These are phyloP conservation scores for Penicillium nucicola DNA, from an alignment of 495 filamentous ascomycete species.

Conservation along the genomic window DNA sequence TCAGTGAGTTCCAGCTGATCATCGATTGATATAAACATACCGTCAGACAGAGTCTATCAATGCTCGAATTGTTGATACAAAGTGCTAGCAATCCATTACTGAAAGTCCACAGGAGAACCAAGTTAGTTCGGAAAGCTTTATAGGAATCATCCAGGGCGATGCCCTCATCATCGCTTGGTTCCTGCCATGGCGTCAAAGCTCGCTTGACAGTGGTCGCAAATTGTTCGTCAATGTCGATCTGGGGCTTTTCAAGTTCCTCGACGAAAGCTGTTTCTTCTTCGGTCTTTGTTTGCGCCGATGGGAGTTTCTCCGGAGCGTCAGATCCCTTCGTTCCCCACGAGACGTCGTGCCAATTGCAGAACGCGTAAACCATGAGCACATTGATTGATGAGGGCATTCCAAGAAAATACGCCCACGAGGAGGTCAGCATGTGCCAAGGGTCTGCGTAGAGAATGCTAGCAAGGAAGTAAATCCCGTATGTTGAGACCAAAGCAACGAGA, in stretches of 20 bases:
- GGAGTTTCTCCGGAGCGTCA: slow-evolving; percentile 88
- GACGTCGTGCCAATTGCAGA: slow-evolving; percentile 99
- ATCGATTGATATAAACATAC: too few relatives aligned
- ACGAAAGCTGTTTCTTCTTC: slow-evolving; percentile 76
- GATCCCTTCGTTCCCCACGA: slow-evolving; percentile 99
- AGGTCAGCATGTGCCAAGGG: slow-evolving; percentile 99
- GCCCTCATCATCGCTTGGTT: slow-evolving; percentile 64
- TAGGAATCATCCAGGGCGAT: slow-evolving; percentile 92
- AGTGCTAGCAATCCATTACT: slow-evolving; percentile 81
- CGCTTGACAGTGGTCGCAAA: slow-evolving; percentile 94
- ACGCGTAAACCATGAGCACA: slow-evolving; percentile 94
- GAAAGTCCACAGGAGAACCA: slow-evolving; percentile 87
- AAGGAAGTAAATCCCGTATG: slow-evolving; percentile 93
- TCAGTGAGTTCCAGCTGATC: too few relatives aligned
- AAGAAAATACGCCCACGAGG: slow-evolving; percentile 68
- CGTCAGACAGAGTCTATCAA: slow-evolving; percentile 71
- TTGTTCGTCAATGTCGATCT: slow-evolving; percentile 92
- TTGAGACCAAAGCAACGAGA: slow-evolving; percentile 86
- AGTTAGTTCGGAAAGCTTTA: slow-evolving; percentile 90
- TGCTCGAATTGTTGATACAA: slow-evolving; percentile 74
- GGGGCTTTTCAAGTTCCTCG: slow-evolving; percentile 89
- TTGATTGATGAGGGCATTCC: slow-evolving; percentile 73
- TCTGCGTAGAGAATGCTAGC: slow-evolving; percentile 95
- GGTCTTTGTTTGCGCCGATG: slow-evolving; percentile 78
- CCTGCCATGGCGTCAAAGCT: slow-evolving; percentile 69